Evolutionary conservation across 2,329 filamentous ascomycete genomes (phyloP).

Genomic region (Ophiostoma populinum): DNA sequence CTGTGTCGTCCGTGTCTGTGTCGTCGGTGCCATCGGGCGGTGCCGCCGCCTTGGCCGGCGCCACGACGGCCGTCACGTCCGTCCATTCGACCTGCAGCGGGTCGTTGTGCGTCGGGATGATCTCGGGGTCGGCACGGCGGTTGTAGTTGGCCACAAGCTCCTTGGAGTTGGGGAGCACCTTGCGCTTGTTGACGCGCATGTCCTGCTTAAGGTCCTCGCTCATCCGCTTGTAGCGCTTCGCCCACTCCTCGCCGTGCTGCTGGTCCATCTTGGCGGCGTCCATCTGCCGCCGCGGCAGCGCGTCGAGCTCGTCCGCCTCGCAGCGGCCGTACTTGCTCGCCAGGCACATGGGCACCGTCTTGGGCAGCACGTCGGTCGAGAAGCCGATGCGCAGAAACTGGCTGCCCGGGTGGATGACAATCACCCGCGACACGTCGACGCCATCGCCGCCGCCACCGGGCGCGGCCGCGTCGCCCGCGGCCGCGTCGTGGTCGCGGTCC

Average conservation of each 20-base stretch:
- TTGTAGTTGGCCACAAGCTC: conserved; percentile 94
- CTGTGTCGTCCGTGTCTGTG: neutral
- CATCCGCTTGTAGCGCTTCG: conserved; percentile 63
- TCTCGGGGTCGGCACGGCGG: conserved; percentile 62
- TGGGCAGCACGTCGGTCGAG: conserved; percentile 87
- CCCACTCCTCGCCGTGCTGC: conserved; percentile 71
- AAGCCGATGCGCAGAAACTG: conserved; percentile 90
- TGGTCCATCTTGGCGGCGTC: conserved; percentile 51
- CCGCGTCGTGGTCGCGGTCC: conserved; percentile 64
- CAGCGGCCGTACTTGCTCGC: conserved; percentile 61
- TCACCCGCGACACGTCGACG: conserved; percentile 69
- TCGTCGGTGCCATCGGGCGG: neutral
- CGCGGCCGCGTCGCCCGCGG: conserved; percentile 45
- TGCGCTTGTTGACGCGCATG: conserved; percentile 86
- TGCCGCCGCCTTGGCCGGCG: conserved; percentile 1
- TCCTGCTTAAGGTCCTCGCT: conserved; percentile 72
- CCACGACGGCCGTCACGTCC: conserved; percentile 34
- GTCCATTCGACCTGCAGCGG: conserved; percentile 92
- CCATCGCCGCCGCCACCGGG: conserved; percentile 38
- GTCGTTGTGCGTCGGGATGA: conserved; percentile 89
- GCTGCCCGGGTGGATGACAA: conserved; percentile 88
- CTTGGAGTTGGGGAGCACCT: conserved; percentile 93
- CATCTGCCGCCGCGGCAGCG: conserved; percentile 54
- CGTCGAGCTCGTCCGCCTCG: conserved; percentile 69
- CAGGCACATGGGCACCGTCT: conserved; percentile 84